phyloP scores from a whole-genome alignment of 1,284 basidiomycete genomes.

The Pascua guehoae region DNA sequence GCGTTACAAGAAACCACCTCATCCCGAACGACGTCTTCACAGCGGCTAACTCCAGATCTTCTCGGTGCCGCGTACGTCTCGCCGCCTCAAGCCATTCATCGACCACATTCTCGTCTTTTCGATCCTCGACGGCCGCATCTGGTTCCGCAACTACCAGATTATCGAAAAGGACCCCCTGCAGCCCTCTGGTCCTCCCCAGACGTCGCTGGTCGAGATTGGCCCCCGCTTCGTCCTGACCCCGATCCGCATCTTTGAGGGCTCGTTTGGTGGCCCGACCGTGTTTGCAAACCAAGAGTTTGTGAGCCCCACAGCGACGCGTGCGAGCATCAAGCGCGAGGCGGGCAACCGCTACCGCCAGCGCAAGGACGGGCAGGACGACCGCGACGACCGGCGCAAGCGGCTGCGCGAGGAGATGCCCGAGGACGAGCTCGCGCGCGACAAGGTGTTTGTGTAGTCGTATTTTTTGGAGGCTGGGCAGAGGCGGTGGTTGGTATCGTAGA shows the following conservation, averaged over 20 bases:
- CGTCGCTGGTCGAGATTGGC: constrained; percentile 85
- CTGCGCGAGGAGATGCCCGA: constrained; percentile 62
- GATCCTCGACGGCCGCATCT: constrained; percentile 91
- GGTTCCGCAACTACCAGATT: constrained; percentile 91
- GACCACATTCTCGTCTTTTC: constrained; percentile 98
- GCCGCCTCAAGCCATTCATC: constrained; percentile 93
- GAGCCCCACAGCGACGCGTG: constrained; percentile 77
- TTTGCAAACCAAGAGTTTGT: constrained; percentile 97
- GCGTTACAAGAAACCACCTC: too few species aligned
- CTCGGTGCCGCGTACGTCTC: constrained; percentile 81
- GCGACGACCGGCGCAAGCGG: constrained; percentile 62
- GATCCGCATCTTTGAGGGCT: constrained; percentile 97
- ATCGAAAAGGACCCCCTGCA: constrained; percentile 62
- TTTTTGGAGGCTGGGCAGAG: not conserved
- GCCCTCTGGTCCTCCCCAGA: constrained; percentile 53
- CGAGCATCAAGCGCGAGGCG: constrained; percentile 65
- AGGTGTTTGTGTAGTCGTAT: constrained; percentile 70
- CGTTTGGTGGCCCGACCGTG: constrained; percentile 89
- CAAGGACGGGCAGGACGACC: constrained; percentile 72
- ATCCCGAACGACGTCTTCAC: not conserved
- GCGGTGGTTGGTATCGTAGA: too few species aligned
- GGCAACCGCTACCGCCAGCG: constrained; percentile 75
- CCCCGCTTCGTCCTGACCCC: constrained; percentile 96
- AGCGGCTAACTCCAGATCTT: constrained; percentile 66
- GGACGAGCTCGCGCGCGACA: constrained; percentile 76